Base-by-base conservation (phyloP, 73 alveolate genomes). In the Blepharisma japonicum region DNA sequence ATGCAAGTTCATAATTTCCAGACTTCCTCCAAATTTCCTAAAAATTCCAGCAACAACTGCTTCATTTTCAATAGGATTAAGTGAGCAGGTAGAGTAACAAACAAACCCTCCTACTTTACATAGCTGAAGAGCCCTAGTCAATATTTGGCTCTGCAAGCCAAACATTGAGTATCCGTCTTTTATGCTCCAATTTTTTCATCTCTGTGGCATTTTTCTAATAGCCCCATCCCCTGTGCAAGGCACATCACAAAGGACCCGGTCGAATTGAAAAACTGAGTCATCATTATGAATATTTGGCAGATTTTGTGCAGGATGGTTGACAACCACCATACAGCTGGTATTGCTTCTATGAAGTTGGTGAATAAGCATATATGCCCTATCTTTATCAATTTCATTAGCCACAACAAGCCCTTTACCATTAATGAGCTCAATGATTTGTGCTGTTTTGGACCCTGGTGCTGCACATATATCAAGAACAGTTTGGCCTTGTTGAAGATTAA, bases 161-260 rank as follows among this genome's bases (percentile, higher is more conserved):
- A 95, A 99, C 7, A 97, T 88, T 51, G 92, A 85, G 42, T 72
- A 82, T 8, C 98, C 95, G 77, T 94, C 98, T 71, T 92, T 88
- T 18, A 98, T 74, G 45, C 86, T 83, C 99, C 99, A 97, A 55
- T 88, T 87, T 66, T 90, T 94, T 99, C 99, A 97, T 83, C 94
- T 90, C 49, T 80, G 70, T 6, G 99, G 99, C n/a, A 93, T 77
- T 55, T 97, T 97, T 39, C 99, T 89, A 83, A 97, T 92, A 7
- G 99, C 99, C 18, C 99, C 99, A 81, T 97, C 99, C 8, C 99
- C 98, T 2, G 99, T 83, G 83, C 99, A 97, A 38, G 99, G 99
- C 14, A 97, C 99, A 86, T 97, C 99, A 77, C 98, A 94, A 68
- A 96, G 83, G 8, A 97, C 89, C 78, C 96, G 88, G 81, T 97